Conservation (phyloP, 2,329 filamentous ascomycete species). For the Apiospora hydei region DNA sequence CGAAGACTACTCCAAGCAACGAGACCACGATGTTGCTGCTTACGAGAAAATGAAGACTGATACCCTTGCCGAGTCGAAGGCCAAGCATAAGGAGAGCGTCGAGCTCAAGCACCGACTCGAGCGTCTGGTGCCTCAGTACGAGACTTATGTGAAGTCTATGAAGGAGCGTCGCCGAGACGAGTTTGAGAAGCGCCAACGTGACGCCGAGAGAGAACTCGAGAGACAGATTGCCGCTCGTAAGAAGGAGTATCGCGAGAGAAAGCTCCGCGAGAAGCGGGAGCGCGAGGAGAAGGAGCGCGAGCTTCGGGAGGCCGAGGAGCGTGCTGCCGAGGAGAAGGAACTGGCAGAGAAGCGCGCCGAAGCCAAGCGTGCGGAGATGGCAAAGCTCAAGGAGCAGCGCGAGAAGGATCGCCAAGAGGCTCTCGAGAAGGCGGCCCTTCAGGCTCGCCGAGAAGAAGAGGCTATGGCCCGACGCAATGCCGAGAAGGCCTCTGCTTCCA, state of each 20-base stretch:
- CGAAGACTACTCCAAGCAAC: constrained; percentile 85
- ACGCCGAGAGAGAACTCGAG: constrained; percentile 92
- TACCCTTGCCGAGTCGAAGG: constrained; percentile 80
- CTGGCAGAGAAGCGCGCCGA: constrained; percentile 83
- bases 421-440: constrained; percentile 69
- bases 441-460: constrained; percentile 87
- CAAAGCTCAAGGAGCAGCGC: constrained; percentile 70
- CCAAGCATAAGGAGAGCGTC: constrained; percentile 90
- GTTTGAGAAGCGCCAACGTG: constrained; percentile 92
- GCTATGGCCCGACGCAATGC: constrained; percentile 78
- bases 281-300: constrained; percentile 83
- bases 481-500: constrained; percentile 62
- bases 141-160: constrained; percentile 81
- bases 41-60: constrained; percentile 83
- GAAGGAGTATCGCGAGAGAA: constrained; percentile 86
- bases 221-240: constrained; percentile 87
- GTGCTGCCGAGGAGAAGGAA: constrained; percentile 80
- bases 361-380: constrained; percentile 75
- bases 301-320: constrained; percentile 85
- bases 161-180: constrained; percentile 90
- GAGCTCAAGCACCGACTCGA: constrained; percentile 92
- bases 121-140: constrained; percentile 84
- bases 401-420: constrained; percentile 73
- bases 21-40: constrained; percentile 76
- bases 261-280: constrained; percentile 83